Evolutionary conservation across 257 asterid genomes (phyloP), one percentile per base, ranked within the genome.

Genomic region (Parsonsia alboflavescens): DNA sequence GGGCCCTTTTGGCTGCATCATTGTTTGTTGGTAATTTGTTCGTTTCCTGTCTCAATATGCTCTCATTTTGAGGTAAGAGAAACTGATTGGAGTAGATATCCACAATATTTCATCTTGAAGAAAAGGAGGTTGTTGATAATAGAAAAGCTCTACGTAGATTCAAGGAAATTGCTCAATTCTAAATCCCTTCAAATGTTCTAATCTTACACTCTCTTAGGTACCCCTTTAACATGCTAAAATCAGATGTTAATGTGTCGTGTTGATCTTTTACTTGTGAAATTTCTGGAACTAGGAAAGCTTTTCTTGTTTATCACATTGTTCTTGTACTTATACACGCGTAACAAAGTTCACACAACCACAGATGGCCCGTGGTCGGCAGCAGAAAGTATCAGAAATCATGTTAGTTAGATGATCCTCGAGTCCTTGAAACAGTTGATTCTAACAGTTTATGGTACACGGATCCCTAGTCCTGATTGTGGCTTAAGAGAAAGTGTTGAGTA

Each of bases 31-130:
- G 56, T 45, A 22, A 62, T 78, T 78, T 78, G 78, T 78, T 58
- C 19, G 48, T 48, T 78, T 58, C 67, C 50, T 78, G 77, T 77
- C 67, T 42, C 48, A 41, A 11, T 76, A 42, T 15, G 89, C 87
- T 45, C 89, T 89, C 62, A 81, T 45, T 68, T 17, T 30, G 68
- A 42, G 73, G 68, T 53, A 39, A 30, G 9, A 22, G 33, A 62
- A n/a, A 9, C 76, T n/a, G 30, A 41, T 17, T 62, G 4, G 7
- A 21, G n/a, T 54, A 7, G 28, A 7, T 11, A 30, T 36, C n/a
- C 22, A 30, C 2, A 15, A 26, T 61, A 33, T 33, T 33, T 63
- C 48, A 36, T 64, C 69, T 64, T 36, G 50, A 33, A 62, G 24
- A 62, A 22, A 15, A 62, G 17, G 24, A 62, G 30, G 3, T 2